These are phyloP conservation scores for Colletotrichum echinochloae DNA, from an alignment of 2,329 filamentous ascomycete species.

Conservation along the genomic window DNA sequence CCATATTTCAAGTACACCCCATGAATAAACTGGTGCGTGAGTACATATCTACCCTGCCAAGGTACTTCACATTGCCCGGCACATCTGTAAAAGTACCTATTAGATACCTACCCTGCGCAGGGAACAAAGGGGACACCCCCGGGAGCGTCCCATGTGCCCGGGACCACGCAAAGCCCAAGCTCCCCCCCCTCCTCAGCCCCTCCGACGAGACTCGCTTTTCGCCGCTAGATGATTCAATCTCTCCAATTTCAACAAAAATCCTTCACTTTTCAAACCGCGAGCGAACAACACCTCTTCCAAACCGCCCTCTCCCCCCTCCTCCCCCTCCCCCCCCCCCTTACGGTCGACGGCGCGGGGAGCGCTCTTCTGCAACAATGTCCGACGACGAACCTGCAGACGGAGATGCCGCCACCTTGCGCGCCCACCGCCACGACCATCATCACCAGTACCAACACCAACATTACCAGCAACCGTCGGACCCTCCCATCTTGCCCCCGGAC, in stretches of 20 bases:
- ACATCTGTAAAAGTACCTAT: background rate
- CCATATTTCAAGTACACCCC: background rate
- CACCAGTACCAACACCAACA: background rate
- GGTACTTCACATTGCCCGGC: no score
- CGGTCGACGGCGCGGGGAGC: conserved; percentile 1
- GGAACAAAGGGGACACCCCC: background rate
- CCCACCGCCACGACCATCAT: background rate
- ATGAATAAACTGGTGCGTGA: no score
- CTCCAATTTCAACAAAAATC: background rate
- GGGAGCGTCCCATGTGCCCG: conserved; percentile 1
- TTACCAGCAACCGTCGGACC: background rate
- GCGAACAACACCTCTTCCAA: background rate
- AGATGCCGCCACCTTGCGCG: background rate
- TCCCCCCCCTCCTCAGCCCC: background rate
- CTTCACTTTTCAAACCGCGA: background rate
- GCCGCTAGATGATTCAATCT: background rate
- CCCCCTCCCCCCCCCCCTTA: background rate
- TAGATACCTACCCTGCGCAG: no score
- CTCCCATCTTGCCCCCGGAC: background rate
- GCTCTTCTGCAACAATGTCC: background rate
- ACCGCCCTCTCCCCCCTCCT: background rate
- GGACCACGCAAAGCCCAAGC: background rate
- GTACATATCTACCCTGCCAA: no score
- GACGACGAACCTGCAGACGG: background rate
- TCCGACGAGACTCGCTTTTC: background rate